A percentile compares a stretch with the other conserved stretches of the same genome.
Conservation (phyloP, 2,329 filamentous ascomycete genomes). For the Penicillium rolfsii region DNA sequence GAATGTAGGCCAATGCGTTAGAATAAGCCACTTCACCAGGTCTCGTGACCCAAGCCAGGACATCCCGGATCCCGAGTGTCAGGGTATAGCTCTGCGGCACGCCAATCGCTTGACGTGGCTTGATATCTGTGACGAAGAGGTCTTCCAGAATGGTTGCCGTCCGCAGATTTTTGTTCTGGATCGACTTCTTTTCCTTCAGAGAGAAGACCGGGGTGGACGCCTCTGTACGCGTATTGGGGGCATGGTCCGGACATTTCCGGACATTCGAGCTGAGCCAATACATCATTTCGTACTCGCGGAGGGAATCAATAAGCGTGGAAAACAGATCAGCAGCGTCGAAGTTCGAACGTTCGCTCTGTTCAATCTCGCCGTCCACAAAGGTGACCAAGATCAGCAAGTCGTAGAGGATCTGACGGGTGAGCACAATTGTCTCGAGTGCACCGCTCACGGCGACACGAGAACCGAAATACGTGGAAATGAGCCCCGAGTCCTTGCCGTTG, state of each 20-base stretch:
- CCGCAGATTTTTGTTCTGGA: slow-evolving; percentile 28
- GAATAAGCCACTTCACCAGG: slow-evolving; percentile 60
- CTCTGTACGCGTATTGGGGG: slow-evolving; percentile 28
- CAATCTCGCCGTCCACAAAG: slow-evolving; percentile 83
- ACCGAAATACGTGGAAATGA: slow-evolving; percentile 70
- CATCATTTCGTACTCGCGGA: slow-evolving; percentile 72
- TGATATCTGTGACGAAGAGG: slow-evolving; percentile 49
- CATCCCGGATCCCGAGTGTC: slow-evolving; percentile 48
- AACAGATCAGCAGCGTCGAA: slow-evolving; percentile 64
- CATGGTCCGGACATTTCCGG: slow-evolving; percentile 38
- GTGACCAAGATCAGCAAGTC: slow-evolving; percentile 81
- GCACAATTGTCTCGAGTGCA: slow-evolving; percentile 74
- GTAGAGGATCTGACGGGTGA: slow-evolving; percentile 74
- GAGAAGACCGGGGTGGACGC: slow-evolving; percentile 30
- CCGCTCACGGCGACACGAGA: slow-evolving; percentile 73
- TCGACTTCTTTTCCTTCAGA: slow-evolving; percentile 28
- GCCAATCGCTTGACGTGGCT: slow-evolving; percentile 45
- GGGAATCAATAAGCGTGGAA: slow-evolving; percentile 67
- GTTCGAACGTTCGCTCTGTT: slow-evolving; percentile 70
- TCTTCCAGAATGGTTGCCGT: slow-evolving; percentile 48
- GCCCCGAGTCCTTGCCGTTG: slow-evolving; percentile 46
- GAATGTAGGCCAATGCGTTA: slow-evolving; percentile 66
- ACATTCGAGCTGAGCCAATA: slow-evolving; percentile 62
- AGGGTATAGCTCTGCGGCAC: slow-evolving; percentile 49
- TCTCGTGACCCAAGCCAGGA: slow-evolving; percentile 53